These are phyloP conservation scores for Tuber calosporum DNA, from an alignment of 495 filamentous ascomycete species.

Conservation along the genomic window DNA sequence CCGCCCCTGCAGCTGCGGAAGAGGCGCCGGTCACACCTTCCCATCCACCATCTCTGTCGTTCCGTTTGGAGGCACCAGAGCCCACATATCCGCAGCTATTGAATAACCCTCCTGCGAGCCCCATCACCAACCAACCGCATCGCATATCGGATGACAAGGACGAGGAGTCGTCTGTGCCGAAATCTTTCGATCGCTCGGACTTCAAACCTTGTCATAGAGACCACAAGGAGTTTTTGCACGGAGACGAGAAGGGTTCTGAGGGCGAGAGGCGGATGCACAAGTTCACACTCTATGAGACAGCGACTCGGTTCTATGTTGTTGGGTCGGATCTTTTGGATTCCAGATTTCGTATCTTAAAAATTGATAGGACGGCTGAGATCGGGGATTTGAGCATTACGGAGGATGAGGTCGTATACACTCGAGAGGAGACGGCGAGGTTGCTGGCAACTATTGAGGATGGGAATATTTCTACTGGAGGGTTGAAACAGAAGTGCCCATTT, in stretches of 20 bases:
- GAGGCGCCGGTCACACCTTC: constrained; percentile 43
- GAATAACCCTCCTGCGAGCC: constrained; percentile 43
- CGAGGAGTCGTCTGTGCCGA: constrained; percentile 57
- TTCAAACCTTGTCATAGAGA: constrained; percentile 49
- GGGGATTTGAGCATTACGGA: constrained; percentile 77
- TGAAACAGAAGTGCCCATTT: constrained; percentile 80
- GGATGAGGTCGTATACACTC: constrained; percentile 88
- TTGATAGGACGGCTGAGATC: constrained; percentile 78
- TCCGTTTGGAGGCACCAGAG: constrained; percentile 28
- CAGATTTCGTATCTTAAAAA: constrained; percentile 84
- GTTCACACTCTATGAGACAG: constrained; percentile 91
- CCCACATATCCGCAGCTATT: constrained; percentile 43
- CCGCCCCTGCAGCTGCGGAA: constrained; percentile 44
- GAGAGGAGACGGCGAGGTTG: constrained; percentile 85
- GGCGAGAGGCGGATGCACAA: constrained; percentile 84
- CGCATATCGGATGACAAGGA: constrained; percentile 54
- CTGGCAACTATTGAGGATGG: constrained; percentile 93
- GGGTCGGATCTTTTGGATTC: constrained; percentile 82
- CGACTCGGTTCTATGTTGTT: constrained; percentile 84
- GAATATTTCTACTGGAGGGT: constrained; percentile 81
- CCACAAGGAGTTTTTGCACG: constrained; percentile 49
- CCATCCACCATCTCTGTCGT: constrained; percentile 31
- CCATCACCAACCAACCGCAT: constrained; percentile 35
- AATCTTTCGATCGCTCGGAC: constrained; percentile 56
- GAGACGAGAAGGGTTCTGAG: constrained; percentile 45